Percentiles rank a stretch among this genome's conserved stretches.
These are phyloP conservation scores for Yueomyces sinensis DNA, from an alignment of 805 yeast species.

Conservation along the genomic window DNA sequence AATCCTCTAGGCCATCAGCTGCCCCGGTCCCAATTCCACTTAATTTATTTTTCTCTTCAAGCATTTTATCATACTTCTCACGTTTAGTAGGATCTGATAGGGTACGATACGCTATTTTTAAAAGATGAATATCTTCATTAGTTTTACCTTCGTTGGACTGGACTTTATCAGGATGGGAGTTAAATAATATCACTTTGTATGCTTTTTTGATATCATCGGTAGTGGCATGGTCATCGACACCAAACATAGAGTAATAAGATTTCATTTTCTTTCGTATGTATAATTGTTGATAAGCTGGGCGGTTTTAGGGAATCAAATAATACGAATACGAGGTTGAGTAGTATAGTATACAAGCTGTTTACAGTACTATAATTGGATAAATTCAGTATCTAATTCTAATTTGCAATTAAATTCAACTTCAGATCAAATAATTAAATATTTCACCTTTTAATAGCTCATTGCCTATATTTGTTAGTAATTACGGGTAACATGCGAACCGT, in stretches of 20 bases:
- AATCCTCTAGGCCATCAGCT: slow-evolving; percentile 50
- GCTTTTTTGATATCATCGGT: slow-evolving; percentile 41
- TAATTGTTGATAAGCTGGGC: too few relatives aligned
- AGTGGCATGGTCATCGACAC: slow-evolving; percentile 29
- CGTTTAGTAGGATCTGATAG: slow-evolving; percentile 32
- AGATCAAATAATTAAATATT: too few relatives aligned
- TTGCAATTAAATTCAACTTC: too few relatives aligned
- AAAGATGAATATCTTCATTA: slow-evolving; percentile 6
- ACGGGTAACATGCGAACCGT: too few relatives aligned
- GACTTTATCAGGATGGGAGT: slow-evolving; percentile 69
- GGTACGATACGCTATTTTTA: slow-evolving; percentile 54
- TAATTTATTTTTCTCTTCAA: slow-evolving; percentile 23
- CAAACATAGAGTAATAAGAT: slow-evolving; percentile 48
- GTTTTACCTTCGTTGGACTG: not conserved
- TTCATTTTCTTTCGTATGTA: too few relatives aligned
- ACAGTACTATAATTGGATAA: too few relatives aligned
- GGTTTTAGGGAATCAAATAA: too few relatives aligned
- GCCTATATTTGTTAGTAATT: too few relatives aligned
- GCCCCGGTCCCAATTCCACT: slow-evolving; percentile 31
- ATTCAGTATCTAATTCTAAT: too few relatives aligned
- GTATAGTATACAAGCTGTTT: too few relatives aligned
- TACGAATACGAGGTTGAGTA: too few relatives aligned
- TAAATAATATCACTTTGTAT: slow-evolving; percentile 46
- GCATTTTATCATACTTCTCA: slow-evolving; percentile 37
- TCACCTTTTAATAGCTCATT: too few relatives aligned